Conservation (phyloP, 306 rosid species). For the Cicer judaicum region DNA sequence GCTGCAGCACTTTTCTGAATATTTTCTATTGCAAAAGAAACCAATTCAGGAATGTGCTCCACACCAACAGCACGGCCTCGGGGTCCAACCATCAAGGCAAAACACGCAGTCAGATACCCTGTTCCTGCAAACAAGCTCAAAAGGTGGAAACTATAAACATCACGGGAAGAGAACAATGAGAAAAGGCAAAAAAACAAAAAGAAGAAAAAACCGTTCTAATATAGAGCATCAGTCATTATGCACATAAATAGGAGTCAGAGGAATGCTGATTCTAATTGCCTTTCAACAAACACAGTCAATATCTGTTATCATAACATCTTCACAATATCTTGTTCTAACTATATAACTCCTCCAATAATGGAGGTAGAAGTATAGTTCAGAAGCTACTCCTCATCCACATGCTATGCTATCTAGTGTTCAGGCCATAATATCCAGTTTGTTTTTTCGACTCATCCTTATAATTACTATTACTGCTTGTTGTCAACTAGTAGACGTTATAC, state of each 20-base stretch:
- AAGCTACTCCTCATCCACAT: slow-evolving; percentile 3
- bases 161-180: not conserved
- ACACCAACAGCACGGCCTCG: slow-evolving; percentile 86
- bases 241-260: not conserved
- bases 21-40: slow-evolving; percentile 67
- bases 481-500: slow-evolving; percentile 3
- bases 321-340: slow-evolving; percentile 25
- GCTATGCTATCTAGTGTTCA: not conserved
- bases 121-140: slow-evolving; percentile 64
- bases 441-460: slow-evolving; percentile 3
- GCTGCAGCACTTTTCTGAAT: slow-evolving; percentile 91
- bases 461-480: not conserved
- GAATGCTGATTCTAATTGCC: not conserved
- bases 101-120: slow-evolving; percentile 95
- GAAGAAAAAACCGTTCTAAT: not conserved
- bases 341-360: slow-evolving; percentile 3
- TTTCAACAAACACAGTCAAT: not conserved
- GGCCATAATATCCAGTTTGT: slow-evolving; percentile 1
- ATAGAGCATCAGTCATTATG: not conserved
- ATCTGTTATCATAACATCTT: slow-evolving; percentile 19
- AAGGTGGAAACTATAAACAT: slow-evolving; percentile 13
- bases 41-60: slow-evolving; percentile 96
- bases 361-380: not conserved
- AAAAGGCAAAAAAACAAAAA: not conserved
- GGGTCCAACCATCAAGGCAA: slow-evolving; percentile 92